Percentiles rank a stretch among this genome's conserved stretches.
phyloP scores from a whole-genome alignment of 257 asterid species.

The Nicotiana knightiana region DNA sequence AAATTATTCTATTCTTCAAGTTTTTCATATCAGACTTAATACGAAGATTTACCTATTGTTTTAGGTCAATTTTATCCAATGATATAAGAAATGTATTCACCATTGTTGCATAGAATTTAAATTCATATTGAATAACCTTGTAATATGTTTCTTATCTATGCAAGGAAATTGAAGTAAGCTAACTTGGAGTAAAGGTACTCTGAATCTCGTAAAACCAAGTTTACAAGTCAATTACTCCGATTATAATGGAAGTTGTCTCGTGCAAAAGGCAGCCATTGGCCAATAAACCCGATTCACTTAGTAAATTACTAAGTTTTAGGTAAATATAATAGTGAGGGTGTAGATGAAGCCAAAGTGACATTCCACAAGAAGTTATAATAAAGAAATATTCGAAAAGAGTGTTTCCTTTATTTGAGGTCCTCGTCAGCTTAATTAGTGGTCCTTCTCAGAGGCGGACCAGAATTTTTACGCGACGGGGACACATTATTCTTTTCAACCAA shows the following conservation, averaged over 20 bases:
- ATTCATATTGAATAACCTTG: neutral
- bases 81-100: no score
- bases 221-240: neutral
- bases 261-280: neutral
- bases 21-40: no score
- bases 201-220: neutral
- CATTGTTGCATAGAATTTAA: no score
- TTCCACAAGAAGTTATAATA: neutral
- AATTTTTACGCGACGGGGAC: no score
- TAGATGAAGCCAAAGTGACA: neutral
- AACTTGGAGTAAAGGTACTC: conserved; percentile 3
- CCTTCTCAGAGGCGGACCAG: neutral
- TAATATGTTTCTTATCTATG: neutral
- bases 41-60: no score
- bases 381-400: neutral
- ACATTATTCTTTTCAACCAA: no score
- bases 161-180: neutral
- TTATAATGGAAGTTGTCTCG: conserved; percentile 1
- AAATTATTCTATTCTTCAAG: no score
- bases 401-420: conserved; percentile 8
- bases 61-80: no score
- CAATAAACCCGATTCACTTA: neutral
- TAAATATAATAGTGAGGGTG: neutral
- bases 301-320: neutral
- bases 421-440: neutral